A percentile compares a stretch with the other conserved stretches of the same genome.
Evolutionary conservation across 495 filamentous ascomycete genomes (phyloP).

Genomic region (Geopyxis carbonaria): DNA sequence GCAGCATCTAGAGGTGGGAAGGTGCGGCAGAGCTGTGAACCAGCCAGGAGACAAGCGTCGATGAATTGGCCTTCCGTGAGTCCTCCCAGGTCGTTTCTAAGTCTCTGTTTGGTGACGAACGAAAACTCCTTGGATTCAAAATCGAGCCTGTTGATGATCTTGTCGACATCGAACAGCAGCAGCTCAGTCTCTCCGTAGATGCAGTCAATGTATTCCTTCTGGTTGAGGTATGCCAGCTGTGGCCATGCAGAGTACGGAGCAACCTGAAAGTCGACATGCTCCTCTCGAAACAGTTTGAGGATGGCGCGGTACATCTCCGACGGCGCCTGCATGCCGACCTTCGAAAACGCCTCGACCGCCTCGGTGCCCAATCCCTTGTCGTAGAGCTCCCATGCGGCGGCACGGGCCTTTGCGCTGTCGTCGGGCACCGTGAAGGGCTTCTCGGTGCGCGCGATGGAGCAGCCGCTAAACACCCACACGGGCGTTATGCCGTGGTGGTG

Average conservation of each 20-base stretch:
- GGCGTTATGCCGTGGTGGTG: constrained; percentile 45
- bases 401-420: constrained; percentile 12
- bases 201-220: constrained; percentile 53
- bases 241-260: constrained; percentile 81
- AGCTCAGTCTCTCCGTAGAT: constrained; percentile 76
- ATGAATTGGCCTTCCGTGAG: constrained; percentile 57
- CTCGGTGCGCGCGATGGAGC: constrained; percentile 46
- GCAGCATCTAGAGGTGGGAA: constrained; percentile 55
- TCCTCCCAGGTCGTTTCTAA: constrained; percentile 51
- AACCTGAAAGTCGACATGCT: constrained; percentile 60
- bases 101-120: constrained; percentile 53
- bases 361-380: constrained; percentile 57
- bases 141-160: constrained; percentile 64
- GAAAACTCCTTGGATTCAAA: constrained; percentile 46
- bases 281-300: constrained; percentile 51
- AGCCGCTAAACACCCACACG: constrained; percentile 79
- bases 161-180: constrained; percentile 71
- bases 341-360: constrained; percentile 67
- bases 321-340: constrained; percentile 43
- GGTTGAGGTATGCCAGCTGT: constrained; percentile 72
- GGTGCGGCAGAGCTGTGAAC: constrained; percentile 57
- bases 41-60: constrained; percentile 68
- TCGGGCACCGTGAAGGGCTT: constrained; percentile 32
- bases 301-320: constrained; percentile 54
- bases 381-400: constrained; percentile 68